Evolutionary conservation across 2,329 filamentous ascomycete genomes (phyloP).

Genomic region (Cercospora zeina): DNA sequence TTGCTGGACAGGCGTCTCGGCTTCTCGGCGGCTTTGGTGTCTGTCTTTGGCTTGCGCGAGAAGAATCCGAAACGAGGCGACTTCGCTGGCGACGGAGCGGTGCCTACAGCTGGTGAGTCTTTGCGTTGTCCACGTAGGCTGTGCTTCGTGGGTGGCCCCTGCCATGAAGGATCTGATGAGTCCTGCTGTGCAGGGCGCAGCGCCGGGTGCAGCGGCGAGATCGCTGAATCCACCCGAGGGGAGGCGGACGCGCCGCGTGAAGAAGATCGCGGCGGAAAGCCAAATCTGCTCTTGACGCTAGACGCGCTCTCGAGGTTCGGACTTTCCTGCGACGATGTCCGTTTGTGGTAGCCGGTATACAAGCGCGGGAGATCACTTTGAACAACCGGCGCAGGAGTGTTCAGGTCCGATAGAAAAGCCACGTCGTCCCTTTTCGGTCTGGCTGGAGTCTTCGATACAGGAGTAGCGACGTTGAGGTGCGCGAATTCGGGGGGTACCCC

Average conservation of each 20-base stretch:
- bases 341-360: slow-evolving; percentile 52
- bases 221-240: slow-evolving; percentile 38
- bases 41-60: slow-evolving; percentile 65
- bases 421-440: slow-evolving; percentile 52
- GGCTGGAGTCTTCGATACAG: slow-evolving; percentile 45
- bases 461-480: slow-evolving; percentile 63
- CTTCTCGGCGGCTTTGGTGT: slow-evolving; percentile 56
- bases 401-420: slow-evolving; percentile 45
- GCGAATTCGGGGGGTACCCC: slow-evolving; percentile 43
- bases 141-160: neutral
- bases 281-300: slow-evolving; percentile 44
- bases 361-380: slow-evolving; percentile 57
- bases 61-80: slow-evolving; percentile 77
- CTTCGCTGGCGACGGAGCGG: slow-evolving; percentile 59
- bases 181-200: slow-evolving; percentile 25
- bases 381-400: slow-evolving; percentile 55
- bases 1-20: slow-evolving; percentile 64
- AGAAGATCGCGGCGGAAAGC: slow-evolving; percentile 37
- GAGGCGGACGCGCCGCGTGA: slow-evolving; percentile 34
- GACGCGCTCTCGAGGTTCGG: slow-evolving; percentile 41
- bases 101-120: slow-evolving; percentile 45
- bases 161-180: slow-evolving; percentile 24
- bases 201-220: slow-evolving; percentile 35
- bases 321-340: slow-evolving; percentile 52
- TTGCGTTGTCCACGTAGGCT: slow-evolving; percentile 32